phyloP scores from a whole-genome alignment of 495 filamentous ascomycete species.

The Staphylotrichum tortipilum region DNA sequence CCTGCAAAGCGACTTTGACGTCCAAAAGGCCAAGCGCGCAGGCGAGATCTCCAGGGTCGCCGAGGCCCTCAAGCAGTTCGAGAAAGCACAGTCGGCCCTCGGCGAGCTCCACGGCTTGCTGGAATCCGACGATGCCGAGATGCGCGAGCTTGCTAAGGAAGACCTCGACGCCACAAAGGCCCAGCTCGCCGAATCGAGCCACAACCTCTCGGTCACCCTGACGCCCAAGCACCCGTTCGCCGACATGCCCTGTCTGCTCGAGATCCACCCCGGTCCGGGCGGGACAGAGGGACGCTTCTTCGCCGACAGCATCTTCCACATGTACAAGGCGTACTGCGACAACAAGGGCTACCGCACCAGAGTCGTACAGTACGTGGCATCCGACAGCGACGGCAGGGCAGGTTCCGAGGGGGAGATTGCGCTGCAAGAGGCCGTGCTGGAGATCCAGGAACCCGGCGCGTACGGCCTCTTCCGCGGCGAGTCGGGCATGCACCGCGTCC shows the following conservation, averaged over 20 bases:
- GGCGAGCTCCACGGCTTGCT: conserved; percentile 45
- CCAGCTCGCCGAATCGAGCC: conserved; percentile 50
- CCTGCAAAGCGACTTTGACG: conserved; percentile 56
- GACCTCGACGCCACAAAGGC: conserved; percentile 60
- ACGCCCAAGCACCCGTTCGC: conserved; percentile 89
- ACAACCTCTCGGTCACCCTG: conserved; percentile 60
- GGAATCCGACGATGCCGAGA: conserved; percentile 41
- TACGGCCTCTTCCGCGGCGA: conserved; percentile 77
- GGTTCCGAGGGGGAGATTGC: conserved; percentile 50
- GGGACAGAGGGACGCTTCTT: conserved; percentile 87
- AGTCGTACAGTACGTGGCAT: conserved; percentile 44
- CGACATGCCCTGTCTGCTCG: conserved; percentile 81
- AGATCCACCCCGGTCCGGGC: conserved; percentile 89
- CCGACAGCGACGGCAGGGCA: conserved; percentile 50
- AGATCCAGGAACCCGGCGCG: conserved; percentile 66
- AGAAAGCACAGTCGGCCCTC: conserved; percentile 48
- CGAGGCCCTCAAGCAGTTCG: conserved; percentile 60
- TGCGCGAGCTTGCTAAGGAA: conserved; percentile 61
- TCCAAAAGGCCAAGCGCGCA: conserved; percentile 60
- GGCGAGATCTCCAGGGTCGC: conserved; percentile 68
- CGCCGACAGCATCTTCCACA: conserved; percentile 72
- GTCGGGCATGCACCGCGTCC: conserved; percentile 89
- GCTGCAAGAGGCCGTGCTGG: conserved; percentile 76
- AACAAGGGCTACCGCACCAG: conserved; percentile 40
- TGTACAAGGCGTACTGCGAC: conserved; percentile 78